Base-by-base conservation (phyloP, 495 filamentous ascomycete genomes). In the Hypoxylon perforatum region DNA sequence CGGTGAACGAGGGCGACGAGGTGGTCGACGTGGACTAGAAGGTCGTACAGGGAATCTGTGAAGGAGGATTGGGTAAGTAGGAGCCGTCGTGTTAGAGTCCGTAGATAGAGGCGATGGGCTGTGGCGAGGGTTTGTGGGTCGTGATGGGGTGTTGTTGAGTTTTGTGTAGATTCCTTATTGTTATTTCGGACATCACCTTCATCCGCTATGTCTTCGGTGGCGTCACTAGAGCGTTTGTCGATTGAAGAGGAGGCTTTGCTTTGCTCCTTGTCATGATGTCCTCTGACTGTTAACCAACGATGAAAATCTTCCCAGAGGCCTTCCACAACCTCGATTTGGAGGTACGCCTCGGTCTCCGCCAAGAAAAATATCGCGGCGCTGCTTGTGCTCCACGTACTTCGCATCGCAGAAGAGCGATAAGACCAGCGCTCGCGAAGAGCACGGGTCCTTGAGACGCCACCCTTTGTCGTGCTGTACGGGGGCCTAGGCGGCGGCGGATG, bases 271-370 rank as follows among this genome's bases (percentile, higher is more conserved):
- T 49, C 28, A 7, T 60, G 55, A 18, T 76, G 70, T 15, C 65
- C 61, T 11, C 67, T 68, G 7, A 77, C 78, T n/a, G 74, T 76
- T 7, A 85, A 65, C 84, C 84, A 83, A 8, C 53, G 53, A 23
- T 82, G 78, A 44, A 83, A 91, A 73, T 90, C 91, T 81, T 76
- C 81, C 83, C 91, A 96, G 0, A 91, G 90, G 8, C 88, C 88
- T 53, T 89, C 85, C 15, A 97, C 87, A 1, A 97, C 90, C 73
- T 97, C 93, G 2, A 91, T 92, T 72, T 97, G 93, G 62, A 97
- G 88, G 65, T 95, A 97, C 11, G 85, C 87, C 57, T 92, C 90
- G 11, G 90, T 86, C 63, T 97, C 93, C 0, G 90, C 90, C 3
- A 99, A 81, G 62, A 97, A 90, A 77, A 96, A 97, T 0, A 94